Percentiles rank a stretch among this genome's conserved stretches.
phyloP scores from a whole-genome alignment of 306 rosid genomes.

The Dalbergia cultrata region DNA sequence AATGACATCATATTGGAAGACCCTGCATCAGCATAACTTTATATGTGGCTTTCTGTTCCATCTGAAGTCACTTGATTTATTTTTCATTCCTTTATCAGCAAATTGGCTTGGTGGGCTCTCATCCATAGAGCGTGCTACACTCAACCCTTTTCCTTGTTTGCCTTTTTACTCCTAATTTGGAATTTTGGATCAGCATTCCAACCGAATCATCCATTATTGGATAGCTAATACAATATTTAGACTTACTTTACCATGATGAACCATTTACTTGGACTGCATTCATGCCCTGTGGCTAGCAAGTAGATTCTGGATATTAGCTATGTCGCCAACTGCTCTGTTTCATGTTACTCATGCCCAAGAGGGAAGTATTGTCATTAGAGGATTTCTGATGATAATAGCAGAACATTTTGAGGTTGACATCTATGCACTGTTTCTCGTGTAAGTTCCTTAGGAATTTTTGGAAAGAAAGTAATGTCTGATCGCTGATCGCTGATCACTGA shows the following conservation, averaged over 20 bases:
- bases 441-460: neutral
- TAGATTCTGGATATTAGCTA: neutral
- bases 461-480: neutral
- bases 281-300: neutral
- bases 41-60: neutral
- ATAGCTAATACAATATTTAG: neutral
- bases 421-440: neutral
- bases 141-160: neutral
- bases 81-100: neutral
- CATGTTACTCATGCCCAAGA: neutral
- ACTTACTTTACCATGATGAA: neutral
- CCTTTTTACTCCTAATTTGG: neutral
- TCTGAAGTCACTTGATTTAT: neutral
- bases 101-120: neutral
- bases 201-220: neutral
- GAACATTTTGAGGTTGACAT: neutral
- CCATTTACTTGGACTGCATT: neutral
- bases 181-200: neutral
- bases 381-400: neutral
- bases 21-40: neutral
- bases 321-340: neutral
- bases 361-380: neutral
- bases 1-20: neutral
- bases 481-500: neutral
- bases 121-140: neutral